Evolutionary conservation across 139 green algal genomes (phyloP), one percentile per base, ranked within the genome.

Genomic region (Yamagishiella unicocca): DNA sequence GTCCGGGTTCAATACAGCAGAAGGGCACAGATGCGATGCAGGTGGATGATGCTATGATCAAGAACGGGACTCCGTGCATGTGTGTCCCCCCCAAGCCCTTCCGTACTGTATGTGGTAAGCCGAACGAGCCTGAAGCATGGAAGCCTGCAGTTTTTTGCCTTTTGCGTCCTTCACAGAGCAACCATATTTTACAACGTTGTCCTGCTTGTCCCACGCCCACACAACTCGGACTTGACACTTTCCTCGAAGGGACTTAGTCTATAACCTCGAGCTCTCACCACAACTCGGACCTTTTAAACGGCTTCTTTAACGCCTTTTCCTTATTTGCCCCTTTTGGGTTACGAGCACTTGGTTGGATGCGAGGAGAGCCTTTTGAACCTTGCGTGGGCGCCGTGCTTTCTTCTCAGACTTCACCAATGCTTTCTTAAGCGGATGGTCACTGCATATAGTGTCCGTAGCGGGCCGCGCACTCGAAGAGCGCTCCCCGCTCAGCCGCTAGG

Each of bases 351-450:
- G 14, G 22, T 55, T 33, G 42, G 54, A 78, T 78, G 70, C 38
- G 37, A 35, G 35, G 37, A 40, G 70, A 24, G 54, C 38, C 22
- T 78, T 78, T 54, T 24, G 54, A 54, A 78, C 70, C 29, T 78
- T 78, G 29, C 40, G 29, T 24, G 17, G 10, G 70, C 70, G 70
- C 40, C 29, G 17, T 55, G 38, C 17, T 58, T 33, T 58, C 40
- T 24, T 38, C 38, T 58, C 38, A 24, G 54, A 78, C 70, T 14
- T 6, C 7, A 25, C 54, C 70, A 33, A 78, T 78, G 70, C 24
- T 78, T 78, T 78, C 70, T 35, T 55, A 78, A 33, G 54, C 70
- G 24, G 70, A 78, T 78, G 70, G 38, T 78, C 70, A 58, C 70
- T 25, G 38, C 37, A 46, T 78, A 78, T 31, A 35, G 2, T 33